Evolutionary conservation across 805 yeast genomes (phyloP).

Genomic region (Candida hispaniensis): DNA sequence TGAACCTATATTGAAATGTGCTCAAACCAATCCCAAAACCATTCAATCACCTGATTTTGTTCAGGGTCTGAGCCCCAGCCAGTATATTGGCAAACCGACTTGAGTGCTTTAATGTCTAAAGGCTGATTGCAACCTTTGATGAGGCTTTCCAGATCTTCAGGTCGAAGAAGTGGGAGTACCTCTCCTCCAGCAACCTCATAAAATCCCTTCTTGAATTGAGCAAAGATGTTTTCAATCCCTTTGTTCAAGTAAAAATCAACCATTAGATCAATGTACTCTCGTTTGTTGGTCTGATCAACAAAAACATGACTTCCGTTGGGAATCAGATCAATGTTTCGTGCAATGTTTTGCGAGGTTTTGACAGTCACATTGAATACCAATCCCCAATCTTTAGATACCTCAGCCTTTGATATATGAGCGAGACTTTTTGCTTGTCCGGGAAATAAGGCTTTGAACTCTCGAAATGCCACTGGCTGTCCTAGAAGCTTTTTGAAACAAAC

Average conservation of each 20-base stretch:
- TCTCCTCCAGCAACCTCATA: conserved; percentile 66
- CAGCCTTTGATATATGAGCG: no score
- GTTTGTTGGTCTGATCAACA: conserved; percentile 52
- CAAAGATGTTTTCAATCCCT: conserved; percentile 43
- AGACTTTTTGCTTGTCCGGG: conserved; percentile 56
- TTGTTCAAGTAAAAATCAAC: conserved; percentile 49
- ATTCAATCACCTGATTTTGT: conserved; percentile 37
- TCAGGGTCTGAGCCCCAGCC: conserved; percentile 48
- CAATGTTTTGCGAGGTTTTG: conserved; percentile 38
- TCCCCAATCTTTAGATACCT: no score
- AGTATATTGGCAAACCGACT: conserved; percentile 60
- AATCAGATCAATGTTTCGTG: conserved; percentile 47
- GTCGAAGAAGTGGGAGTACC: conserved; percentile 66
- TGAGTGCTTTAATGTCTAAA: conserved; percentile 55
- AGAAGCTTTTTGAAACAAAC: conserved; percentile 68
- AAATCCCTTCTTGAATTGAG: conserved; percentile 61
- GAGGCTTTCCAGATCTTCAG: conserved; percentile 70
- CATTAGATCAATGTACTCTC: conserved; percentile 52
- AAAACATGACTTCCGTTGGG: conserved; percentile 43
- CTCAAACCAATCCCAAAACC: conserved; percentile 86
- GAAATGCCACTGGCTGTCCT: conserved; percentile 41
- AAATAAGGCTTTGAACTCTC: conserved; percentile 56
- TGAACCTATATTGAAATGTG: conserved; percentile 39
- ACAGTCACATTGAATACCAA: conserved; percentile 55
- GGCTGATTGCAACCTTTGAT: conserved; percentile 67